Evolutionary conservation across 2,329 filamentous ascomycete species (phyloP).

Genomic region (Phoma sp.): DNA sequence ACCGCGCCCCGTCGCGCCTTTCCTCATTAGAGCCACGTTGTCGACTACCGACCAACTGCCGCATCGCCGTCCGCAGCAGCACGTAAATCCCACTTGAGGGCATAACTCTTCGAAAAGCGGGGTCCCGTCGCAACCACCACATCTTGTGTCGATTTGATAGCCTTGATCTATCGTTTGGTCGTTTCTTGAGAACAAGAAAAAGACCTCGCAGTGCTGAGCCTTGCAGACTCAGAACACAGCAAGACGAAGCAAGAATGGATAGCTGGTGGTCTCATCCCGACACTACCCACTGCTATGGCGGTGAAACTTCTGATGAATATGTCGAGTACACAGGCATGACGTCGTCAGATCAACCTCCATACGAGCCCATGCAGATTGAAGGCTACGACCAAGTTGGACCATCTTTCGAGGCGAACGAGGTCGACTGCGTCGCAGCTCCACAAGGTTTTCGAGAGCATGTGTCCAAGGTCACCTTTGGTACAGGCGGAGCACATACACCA

Average conservation of each 20-base stretch:
- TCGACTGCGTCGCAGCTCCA: neutral
- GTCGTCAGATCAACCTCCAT: neutral
- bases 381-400: neutral
- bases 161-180: too few species aligned
- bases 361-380: neutral
- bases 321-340: neutral
- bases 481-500: neutral
- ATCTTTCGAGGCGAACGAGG: neutral
- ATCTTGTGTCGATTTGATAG: neutral
- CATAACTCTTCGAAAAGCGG: neutral
- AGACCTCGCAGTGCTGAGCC: neutral
- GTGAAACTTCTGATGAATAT: neutral
- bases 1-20: neutral
- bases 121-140: neutral
- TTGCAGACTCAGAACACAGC: neutral
- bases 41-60: neutral
- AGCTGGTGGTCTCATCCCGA: neutral
- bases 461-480: neutral
- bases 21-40: neutral
- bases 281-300: neutral
- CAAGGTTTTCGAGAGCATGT: neutral
- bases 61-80: neutral
- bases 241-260: neutral
- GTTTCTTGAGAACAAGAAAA: neutral
- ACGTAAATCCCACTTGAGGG: neutral